Evolutionary conservation across 192 early-diverging fungal genomes (phyloP).

Genomic region (Linnemannia exigua): DNA sequence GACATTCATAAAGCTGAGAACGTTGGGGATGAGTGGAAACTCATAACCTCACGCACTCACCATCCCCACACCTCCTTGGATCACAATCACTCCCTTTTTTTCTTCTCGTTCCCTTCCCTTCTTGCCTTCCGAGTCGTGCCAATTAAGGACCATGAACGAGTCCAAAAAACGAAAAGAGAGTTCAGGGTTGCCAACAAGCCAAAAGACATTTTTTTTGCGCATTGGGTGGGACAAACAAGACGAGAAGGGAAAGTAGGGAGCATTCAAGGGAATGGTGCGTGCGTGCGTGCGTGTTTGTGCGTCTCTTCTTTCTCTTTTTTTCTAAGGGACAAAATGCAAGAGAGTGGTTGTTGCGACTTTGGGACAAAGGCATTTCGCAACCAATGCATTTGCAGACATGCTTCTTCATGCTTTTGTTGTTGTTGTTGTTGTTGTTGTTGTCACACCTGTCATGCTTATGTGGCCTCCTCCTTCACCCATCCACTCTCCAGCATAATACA

Average conservation of each 20-base stretch:
- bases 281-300: neutral
- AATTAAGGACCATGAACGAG: neutral
- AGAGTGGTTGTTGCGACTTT: neutral
- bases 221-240: neutral
- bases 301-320: too few species aligned
- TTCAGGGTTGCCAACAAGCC: neutral
- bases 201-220: neutral
- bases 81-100: conserved; percentile 10
- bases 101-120: neutral
- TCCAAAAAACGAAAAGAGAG: neutral
- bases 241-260: neutral
- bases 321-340: neutral
- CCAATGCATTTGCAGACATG: neutral
- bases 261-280: conserved; percentile 1
- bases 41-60: neutral
- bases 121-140: neutral
- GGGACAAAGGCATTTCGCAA: neutral
- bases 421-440: neutral
- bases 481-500: neutral
- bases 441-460: neutral
- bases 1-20: neutral
- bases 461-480: neutral
- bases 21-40: neutral
- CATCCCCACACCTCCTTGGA: neutral
- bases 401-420: neutral